Evolutionary conservation across 768 basidiomycete genomes (phyloP).

Genomic region (Tylopilus subfusipes): DNA sequence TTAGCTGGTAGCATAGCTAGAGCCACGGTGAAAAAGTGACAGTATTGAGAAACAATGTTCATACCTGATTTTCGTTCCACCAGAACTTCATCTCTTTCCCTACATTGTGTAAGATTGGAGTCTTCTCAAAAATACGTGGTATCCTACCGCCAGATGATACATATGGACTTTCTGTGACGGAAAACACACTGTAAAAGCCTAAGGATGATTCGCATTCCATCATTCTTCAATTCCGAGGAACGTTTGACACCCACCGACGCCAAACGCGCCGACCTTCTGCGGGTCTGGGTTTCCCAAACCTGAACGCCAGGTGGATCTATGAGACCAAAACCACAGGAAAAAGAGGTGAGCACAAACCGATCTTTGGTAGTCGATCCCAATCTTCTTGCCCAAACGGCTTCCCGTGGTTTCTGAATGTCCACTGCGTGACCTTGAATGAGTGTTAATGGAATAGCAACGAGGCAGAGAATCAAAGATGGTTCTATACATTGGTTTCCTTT

Average conservation of each 20-base stretch:
- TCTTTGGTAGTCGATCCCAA: background rate
- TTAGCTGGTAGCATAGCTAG: background rate
- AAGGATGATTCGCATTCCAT: background rate
- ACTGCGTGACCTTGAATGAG: background rate
- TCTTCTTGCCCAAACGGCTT: background rate
- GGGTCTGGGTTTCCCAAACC: background rate
- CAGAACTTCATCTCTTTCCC: background rate
- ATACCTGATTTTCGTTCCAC: background rate
- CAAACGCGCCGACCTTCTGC: background rate
- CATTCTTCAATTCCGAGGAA: background rate
- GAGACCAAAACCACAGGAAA: background rate
- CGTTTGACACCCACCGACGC: conserved; percentile 1
- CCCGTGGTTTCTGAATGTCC: conserved; percentile 5
- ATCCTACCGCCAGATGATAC: conserved; percentile 66
- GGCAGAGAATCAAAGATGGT: background rate
- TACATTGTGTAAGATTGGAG: background rate
- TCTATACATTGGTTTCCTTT: background rate
- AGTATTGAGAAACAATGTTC: background rate
- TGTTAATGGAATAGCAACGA: background rate
- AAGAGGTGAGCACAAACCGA: background rate
- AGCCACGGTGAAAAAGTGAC: background rate
- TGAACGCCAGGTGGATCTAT: background rate
- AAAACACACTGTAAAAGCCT: conserved; percentile 77
- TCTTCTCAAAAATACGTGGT: background rate
- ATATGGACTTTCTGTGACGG: conserved; percentile 73